Evolutionary conservation across 2,329 filamentous ascomycete genomes (phyloP).

Genomic region (Fusarium sp.): DNA sequence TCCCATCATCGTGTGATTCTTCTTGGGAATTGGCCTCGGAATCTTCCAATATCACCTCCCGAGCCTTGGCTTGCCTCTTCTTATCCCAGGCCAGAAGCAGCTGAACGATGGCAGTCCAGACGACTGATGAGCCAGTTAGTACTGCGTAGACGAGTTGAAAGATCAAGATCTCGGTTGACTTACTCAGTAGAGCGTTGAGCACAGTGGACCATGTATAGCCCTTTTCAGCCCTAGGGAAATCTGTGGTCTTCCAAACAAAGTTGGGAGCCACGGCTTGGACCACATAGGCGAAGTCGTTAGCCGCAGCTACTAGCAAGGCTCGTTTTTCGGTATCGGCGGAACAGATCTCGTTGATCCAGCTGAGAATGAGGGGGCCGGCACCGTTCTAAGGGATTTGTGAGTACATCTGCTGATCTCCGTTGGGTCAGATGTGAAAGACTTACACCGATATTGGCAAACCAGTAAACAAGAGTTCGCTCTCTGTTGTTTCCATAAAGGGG

Average conservation of each 20-base stretch:
- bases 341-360: conserved; percentile 39
- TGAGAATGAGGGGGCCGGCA: conserved; percentile 35
- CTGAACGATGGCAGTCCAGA: background rate
- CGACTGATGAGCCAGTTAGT: background rate
- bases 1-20: background rate
- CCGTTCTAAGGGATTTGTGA: background rate
- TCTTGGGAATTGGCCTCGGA: background rate
- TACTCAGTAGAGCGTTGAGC: background rate
- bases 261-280: conserved; percentile 27
- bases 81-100: background rate
- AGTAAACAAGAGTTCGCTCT: conserved; percentile 27
- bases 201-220: background rate
- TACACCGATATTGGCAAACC: conserved; percentile 37
- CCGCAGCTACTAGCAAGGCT: conserved; percentile 22
- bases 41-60: background rate
- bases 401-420: accelerated
- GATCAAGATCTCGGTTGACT: background rate
- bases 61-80: background rate
- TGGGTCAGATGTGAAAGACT: background rate
- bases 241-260: conserved; percentile 1
- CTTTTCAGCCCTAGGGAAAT: background rate
- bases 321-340: conserved; percentile 34
- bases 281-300: conserved; percentile 25
- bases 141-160: accelerated
- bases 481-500: conserved; percentile 23